Conservation (phyloP, 441 rosid genomes). For the Biscutella auriculata region DNA sequence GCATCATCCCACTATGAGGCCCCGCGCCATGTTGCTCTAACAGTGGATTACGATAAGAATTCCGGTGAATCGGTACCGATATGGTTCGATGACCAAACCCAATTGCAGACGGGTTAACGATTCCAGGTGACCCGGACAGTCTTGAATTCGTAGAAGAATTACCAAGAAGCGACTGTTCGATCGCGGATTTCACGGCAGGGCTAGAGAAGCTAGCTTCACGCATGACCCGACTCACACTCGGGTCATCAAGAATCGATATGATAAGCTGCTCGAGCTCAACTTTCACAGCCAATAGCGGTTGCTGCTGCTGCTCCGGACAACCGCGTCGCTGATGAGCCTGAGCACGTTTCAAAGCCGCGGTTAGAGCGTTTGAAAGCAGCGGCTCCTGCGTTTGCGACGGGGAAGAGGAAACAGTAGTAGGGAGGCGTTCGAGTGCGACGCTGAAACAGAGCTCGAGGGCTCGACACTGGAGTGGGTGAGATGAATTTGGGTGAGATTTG, state of each 20-base stretch:
- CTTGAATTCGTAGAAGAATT: slow-evolving; percentile 25
- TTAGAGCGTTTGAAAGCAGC: slow-evolving; percentile 81
- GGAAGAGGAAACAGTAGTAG: slow-evolving; percentile 29
- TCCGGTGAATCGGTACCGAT: slow-evolving; percentile 27
- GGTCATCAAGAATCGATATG: slow-evolving; percentile 90
- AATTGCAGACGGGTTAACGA: slow-evolving; percentile 24
- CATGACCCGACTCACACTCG: slow-evolving; percentile 93
- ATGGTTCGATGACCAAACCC: slow-evolving; percentile 55
- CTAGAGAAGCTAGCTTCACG: slow-evolving; percentile 95
- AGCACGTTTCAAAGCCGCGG: slow-evolving; percentile 91
- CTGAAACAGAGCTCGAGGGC: slow-evolving; percentile 96
- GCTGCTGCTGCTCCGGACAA: slow-evolving; percentile 94
- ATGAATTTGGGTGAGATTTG: slow-evolving; percentile 88
- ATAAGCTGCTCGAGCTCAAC: slow-evolving; percentile 93
- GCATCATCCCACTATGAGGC: slow-evolving; percentile 29
- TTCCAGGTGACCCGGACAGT: slow-evolving; percentile 11
- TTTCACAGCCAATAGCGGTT: slow-evolving; percentile 81
- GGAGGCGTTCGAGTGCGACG: slow-evolving; percentile 90
- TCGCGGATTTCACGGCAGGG: slow-evolving; percentile 79
- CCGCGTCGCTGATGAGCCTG: slow-evolving; percentile 97
- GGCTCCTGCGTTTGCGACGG: slow-evolving; percentile 42
- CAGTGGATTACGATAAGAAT: slow-evolving; percentile 60
- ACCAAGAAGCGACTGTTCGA: slow-evolving; percentile 58
- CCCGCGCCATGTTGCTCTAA: slow-evolving; percentile 36
- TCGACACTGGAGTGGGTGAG: slow-evolving; percentile 93